Conservation (phyloP, 305 asterid genomes). For the Ilex paraguariensis region DNA sequence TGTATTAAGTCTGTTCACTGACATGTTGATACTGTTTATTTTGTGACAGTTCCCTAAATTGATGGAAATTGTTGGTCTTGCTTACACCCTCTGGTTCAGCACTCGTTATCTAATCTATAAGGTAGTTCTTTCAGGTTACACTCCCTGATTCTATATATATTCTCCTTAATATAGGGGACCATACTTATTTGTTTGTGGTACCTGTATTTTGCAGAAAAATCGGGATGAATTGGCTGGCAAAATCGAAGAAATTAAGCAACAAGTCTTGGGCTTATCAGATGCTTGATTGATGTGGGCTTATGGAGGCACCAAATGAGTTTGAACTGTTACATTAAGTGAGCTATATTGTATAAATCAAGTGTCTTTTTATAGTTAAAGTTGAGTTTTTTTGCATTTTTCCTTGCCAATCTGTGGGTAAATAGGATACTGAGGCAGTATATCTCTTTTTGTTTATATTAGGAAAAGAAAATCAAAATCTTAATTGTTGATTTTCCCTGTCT, state of each 20-base stretch:
- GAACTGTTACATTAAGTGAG: not conserved
- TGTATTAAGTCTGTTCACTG: constrained; percentile 1
- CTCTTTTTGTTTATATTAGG: too few relatives aligned
- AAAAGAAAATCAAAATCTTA: too few relatives aligned
- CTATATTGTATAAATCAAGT: too few relatives aligned
- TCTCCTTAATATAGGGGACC: not conserved
- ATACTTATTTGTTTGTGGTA: not conserved
- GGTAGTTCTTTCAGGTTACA: constrained; percentile 25
- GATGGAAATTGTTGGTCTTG: constrained; percentile 64
- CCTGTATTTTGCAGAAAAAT: constrained; percentile 43
- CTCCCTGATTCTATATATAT: not conserved
- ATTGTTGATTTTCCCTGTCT: too few relatives aligned
- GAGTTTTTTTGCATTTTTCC: too few relatives aligned
- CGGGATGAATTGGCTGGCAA: constrained; percentile 59
- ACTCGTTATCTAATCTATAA: constrained; percentile 60
- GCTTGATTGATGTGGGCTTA: constrained; percentile 14
- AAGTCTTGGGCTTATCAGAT: constrained; percentile 48
- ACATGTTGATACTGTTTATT: not conserved
- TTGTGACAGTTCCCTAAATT: constrained; percentile 53
- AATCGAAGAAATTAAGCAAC: constrained; percentile 57
- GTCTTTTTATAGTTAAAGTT: too few relatives aligned
- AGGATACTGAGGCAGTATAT: too few relatives aligned
- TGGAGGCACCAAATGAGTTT: not conserved
- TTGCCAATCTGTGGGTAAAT: too few relatives aligned
- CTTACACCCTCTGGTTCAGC: constrained; percentile 68